Conservation (phyloP, 805 yeast species). For the Candida tallmaniae region DNA sequence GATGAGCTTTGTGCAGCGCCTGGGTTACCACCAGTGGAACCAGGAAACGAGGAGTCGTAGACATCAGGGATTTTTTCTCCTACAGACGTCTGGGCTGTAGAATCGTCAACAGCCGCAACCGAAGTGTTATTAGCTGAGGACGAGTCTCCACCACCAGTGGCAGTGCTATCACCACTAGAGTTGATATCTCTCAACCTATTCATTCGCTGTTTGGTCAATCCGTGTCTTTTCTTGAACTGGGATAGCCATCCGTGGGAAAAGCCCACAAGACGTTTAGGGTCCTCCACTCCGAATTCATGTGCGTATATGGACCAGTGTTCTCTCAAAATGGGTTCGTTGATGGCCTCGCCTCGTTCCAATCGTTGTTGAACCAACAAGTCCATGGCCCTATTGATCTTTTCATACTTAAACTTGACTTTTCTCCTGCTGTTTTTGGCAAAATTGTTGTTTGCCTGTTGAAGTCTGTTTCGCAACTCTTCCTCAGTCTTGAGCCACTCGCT, state of each 20-base stretch:
- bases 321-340: slow-evolving; percentile 52
- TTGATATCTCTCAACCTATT: slow-evolving; percentile 1
- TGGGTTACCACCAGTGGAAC: neutral
- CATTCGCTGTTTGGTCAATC: slow-evolving; percentile 34
- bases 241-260: slow-evolving; percentile 63
- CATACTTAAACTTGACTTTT: slow-evolving; percentile 51
- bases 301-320: slow-evolving; percentile 56
- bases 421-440: slow-evolving; percentile 36
- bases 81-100: neutral
- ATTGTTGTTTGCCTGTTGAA: slow-evolving; percentile 29
- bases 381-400: slow-evolving; percentile 56
- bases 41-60: neutral
- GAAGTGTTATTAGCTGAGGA: slow-evolving; percentile 10
- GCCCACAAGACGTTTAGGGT: slow-evolving; percentile 51
- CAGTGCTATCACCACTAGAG: neutral
- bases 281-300: slow-evolving; percentile 52
- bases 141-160: neutral
- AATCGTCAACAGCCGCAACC: slow-evolving; percentile 12
- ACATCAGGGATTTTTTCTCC: slow-evolving; percentile 3
- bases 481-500: slow-evolving; percentile 61
- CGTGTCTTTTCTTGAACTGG: slow-evolving; percentile 58
- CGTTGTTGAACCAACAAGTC: slow-evolving; percentile 46
- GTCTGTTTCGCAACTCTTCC: slow-evolving; percentile 43
- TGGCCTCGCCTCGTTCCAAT: slow-evolving; percentile 39
- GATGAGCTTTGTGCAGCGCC: slow-evolving; percentile 11